Conservation (phyloP, 2,329 filamentous ascomycete genomes). For the Verticillium albo-atrum region DNA sequence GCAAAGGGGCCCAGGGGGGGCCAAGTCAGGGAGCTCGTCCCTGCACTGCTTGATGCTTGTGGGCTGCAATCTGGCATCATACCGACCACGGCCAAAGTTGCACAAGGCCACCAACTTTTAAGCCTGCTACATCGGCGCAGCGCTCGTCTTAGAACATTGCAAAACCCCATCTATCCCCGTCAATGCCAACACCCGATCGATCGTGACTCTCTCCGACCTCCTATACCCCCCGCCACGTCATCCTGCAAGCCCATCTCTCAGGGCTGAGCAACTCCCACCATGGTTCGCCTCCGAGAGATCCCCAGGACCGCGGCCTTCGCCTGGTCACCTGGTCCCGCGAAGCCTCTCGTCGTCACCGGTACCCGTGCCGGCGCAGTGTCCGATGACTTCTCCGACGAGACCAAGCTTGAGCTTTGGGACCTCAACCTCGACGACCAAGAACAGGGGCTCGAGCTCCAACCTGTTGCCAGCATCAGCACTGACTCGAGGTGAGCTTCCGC, state of each 20-base stretch:
- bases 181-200: background rate
- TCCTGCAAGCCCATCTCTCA: conserved; percentile 4
- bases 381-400: conserved; percentile 96
- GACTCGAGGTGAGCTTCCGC: conserved; percentile 70
- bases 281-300: conserved; percentile 97
- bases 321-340: conserved; percentile 79
- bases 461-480: conserved; percentile 75
- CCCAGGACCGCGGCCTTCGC: conserved; percentile 95
- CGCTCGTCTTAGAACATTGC: background rate
- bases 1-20: background rate
- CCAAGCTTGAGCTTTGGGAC: conserved; percentile 95
- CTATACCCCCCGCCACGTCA: background rate
- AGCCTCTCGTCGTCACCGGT: conserved; percentile 84
- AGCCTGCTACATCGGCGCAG: background rate
- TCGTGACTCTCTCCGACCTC: background rate
- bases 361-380: conserved; percentile 93
- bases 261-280: conserved; percentile 36
- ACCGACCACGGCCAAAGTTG: conserved; percentile 8
- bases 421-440: conserved; percentile 74
- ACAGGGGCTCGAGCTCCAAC: conserved; percentile 78
- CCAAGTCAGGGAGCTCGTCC: conserved; percentile 4
- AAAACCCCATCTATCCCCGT: background rate
- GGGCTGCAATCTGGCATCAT: conserved; percentile 17
- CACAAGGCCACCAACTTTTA: background rate
- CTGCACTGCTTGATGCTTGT: conserved; percentile 6